phyloP scores from a whole-genome alignment of 139 green algal genomes.

The Edaphochlamys debaryana region DNA sequence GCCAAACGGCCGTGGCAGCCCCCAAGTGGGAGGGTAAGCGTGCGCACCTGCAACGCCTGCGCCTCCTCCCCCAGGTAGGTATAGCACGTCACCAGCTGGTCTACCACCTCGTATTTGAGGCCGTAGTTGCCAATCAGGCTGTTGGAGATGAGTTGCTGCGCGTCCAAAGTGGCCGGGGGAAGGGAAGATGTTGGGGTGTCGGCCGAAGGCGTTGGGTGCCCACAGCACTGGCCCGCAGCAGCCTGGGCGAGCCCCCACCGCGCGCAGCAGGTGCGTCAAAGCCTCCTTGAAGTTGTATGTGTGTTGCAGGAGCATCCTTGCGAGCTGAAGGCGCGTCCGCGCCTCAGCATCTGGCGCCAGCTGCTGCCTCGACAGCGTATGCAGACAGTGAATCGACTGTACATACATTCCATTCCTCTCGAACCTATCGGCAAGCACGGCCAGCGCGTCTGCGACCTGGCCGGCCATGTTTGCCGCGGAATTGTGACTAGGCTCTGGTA shows the following conservation, averaged over 20 bases:
- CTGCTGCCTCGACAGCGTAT: slow-evolving; percentile 24
- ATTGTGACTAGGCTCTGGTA: too few relatives aligned
- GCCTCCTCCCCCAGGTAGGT: background rate
- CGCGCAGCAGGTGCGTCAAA: slow-evolving; percentile 30
- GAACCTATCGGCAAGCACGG: background rate
- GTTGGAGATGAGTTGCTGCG: slow-evolving; percentile 27
- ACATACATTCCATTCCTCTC: slow-evolving; percentile 28
- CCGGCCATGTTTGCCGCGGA: too few relatives aligned
- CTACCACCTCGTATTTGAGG: slow-evolving; percentile 45
- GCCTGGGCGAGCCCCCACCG: background rate
- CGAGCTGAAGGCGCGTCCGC: slow-evolving; percentile 28
- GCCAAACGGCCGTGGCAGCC: too few relatives aligned
- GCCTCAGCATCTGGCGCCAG: slow-evolving; percentile 44
- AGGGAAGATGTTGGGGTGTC: background rate
- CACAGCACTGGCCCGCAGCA: too few relatives aligned
- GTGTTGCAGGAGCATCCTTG: slow-evolving; percentile 45
- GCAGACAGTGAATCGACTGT: slow-evolving; percentile 48
- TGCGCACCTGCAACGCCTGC: background rate
- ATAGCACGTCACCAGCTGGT: slow-evolving; percentile 1
- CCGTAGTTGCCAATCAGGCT: slow-evolving; percentile 45
- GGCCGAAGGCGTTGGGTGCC: background rate
- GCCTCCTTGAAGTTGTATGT: slow-evolving; percentile 44
- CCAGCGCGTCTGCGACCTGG: slow-evolving; percentile 28
- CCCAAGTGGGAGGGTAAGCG: too few relatives aligned
- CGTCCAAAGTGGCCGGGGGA: too few relatives aligned